phyloP scores from a whole-genome alignment of 352 stramenopile species.

The Globisporangium nunn region DNA sequence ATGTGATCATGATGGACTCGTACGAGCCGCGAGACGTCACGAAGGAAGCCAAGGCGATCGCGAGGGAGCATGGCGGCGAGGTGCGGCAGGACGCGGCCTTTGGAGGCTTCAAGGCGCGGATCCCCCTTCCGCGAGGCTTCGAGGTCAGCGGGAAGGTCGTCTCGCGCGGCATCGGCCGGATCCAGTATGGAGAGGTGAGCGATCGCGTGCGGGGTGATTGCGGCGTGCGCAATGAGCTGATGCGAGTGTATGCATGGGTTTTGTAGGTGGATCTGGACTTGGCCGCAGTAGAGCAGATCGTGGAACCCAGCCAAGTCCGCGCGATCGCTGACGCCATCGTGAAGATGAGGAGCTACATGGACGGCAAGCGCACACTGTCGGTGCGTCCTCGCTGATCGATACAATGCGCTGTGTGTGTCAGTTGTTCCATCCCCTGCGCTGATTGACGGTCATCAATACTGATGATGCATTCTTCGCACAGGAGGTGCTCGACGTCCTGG shows the following conservation, averaged over 20 bases:
- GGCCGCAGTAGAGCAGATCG: constrained; percentile 81
- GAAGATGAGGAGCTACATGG: constrained; percentile 46
- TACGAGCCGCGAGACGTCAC: constrained; percentile 93
- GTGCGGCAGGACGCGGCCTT: constrained; percentile 50
- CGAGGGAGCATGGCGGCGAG: constrained; percentile 35
- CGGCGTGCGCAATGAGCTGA: background rate
- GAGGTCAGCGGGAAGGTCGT: constrained; percentile 74
- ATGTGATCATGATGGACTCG: constrained; percentile 96
- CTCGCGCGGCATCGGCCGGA: constrained; percentile 55
- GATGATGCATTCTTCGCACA: constrained; percentile 3
- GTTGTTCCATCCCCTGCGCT: background rate
- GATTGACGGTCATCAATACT: background rate
- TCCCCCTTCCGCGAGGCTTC: constrained; percentile 48
- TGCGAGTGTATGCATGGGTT: background rate
- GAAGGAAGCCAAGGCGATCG: constrained; percentile 88
- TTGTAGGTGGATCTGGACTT: constrained; percentile 78
- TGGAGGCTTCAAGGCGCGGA: constrained; percentile 37
- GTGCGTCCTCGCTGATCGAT: constrained; percentile 14
- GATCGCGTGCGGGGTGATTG: background rate
- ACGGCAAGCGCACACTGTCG: constrained; percentile 46
- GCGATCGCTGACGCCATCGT: constrained; percentile 70
- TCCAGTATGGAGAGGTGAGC: constrained; percentile 82
- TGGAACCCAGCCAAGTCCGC: constrained; percentile 84
- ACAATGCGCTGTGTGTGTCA: background rate
- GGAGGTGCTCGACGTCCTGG: constrained; percentile 59